Evolutionary conservation across 441 rosid genomes (phyloP).

Genomic region (Adansonia rubrostipa): DNA sequence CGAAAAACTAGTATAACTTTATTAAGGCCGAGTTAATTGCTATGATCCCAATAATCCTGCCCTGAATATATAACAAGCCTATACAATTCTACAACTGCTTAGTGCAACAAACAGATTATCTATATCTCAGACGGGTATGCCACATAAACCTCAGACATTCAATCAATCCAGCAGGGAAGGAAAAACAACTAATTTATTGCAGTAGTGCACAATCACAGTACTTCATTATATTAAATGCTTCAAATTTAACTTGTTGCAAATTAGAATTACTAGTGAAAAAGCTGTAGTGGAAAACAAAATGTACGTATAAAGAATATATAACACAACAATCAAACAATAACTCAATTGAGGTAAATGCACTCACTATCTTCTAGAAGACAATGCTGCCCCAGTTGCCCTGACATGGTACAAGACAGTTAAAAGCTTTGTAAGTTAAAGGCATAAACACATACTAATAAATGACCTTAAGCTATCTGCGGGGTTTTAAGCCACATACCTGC

Average conservation of each 20-base stretch:
- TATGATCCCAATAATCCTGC: not conserved
- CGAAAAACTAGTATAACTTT: not conserved
- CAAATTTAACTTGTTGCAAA: not conserved
- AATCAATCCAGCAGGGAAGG: slow-evolving; percentile 5
- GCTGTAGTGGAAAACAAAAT: not conserved
- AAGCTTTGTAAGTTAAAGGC: not conserved
- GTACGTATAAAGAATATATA: not conserved
- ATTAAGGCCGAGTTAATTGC: not conserved
- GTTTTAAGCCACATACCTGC: slow-evolving; percentile 48
- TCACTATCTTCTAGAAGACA: slow-evolving; percentile 52
- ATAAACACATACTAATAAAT: not conserved
- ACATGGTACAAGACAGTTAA: slow-evolving; percentile 23
- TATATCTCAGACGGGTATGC: not conserved
- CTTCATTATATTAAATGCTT: not conserved
- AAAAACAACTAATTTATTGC: not conserved
- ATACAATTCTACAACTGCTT: not conserved
- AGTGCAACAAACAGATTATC: not conserved
- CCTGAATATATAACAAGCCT: not conserved
- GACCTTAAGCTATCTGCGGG: not conserved
- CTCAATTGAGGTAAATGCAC: not conserved
- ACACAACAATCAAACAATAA: not conserved
- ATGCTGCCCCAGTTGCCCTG: slow-evolving; percentile 50
- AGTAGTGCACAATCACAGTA: not conserved
- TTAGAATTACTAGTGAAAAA: not conserved
- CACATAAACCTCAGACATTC: not conserved